Base-by-base conservation (phyloP, 2,329 filamentous ascomycete species). In the Iodosphaeria phyllophila region DNA sequence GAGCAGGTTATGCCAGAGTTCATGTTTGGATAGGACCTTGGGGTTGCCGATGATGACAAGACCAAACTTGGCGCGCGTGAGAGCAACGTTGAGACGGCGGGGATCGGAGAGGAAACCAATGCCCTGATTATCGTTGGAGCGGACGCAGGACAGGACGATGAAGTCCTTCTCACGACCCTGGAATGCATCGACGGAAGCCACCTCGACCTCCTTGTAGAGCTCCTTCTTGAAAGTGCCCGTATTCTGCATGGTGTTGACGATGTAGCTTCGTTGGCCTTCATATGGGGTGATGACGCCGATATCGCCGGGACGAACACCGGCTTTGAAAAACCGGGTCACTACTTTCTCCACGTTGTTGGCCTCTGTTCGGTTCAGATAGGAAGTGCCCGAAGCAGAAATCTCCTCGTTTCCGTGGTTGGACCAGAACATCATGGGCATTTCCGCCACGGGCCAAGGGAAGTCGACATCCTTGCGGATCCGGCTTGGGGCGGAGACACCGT, bases 391-490 rank as follows among this genome's bases (percentile, higher is more conserved):
- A 1, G 89, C 89, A 5, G 86, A 93, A 25, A 98, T 98, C 50
- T 98, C 89, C 50, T 98, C 89, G 31, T 91, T 92, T 31, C 89
- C 89, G 28, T 93, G 59, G 46, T 98, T 98, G 14, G 83, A 92
- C 89, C 89, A 98, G 56, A 98, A 98, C 89, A 95, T 95, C 89
- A 98, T 98, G 3, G 89, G 89, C 38, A 74, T 82, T 46, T 95
- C 86, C 12, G 62, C 69, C 16, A 92, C 80, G 3, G 89, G 89
- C 89, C 89, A 98, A 8, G 89, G 89, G 48, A 98, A 98, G 49
- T 98, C 89, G 15, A 98, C 82, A 40, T 98, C 86, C 35, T 76
- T 76, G 33, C 86, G 75, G 34, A 95, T 64, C 31, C 89, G 75
- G 43, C 92, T 76, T 37, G 80, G 74, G 46, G 78, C 78, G 1